phyloP scores from a whole-genome alignment of 2,329 filamentous ascomycete species.

The Colletotrichum sp. region DNA sequence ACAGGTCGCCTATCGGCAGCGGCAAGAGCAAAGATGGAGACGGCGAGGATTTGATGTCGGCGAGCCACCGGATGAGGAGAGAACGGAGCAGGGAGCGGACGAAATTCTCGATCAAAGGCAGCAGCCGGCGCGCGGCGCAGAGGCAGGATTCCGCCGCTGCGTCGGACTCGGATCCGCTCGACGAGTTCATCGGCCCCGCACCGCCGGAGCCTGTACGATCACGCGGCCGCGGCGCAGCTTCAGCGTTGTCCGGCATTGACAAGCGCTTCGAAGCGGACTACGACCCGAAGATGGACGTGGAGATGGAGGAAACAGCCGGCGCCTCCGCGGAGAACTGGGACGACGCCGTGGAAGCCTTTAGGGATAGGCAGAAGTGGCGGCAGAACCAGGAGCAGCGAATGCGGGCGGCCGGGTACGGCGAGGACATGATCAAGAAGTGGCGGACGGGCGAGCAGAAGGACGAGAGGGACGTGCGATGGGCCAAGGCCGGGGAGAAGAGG shows the following conservation, averaged over 20 bases:
- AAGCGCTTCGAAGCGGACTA: constrained; percentile 76
- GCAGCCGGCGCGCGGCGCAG: neutral
- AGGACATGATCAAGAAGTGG: constrained; percentile 76
- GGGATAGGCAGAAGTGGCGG: constrained; percentile 81
- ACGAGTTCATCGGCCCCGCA: constrained; percentile 78
- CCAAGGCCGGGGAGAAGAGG: constrained; percentile 67
- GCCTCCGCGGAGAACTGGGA: constrained; percentile 72
- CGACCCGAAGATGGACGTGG: constrained; percentile 61
- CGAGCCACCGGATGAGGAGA: neutral
- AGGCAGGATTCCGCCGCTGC: constrained; percentile 26
- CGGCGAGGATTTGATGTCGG: neutral
- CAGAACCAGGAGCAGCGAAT: constrained; percentile 78
- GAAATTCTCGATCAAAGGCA: neutral
- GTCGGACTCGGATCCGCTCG: constrained; percentile 73
- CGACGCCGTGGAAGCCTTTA: constrained; percentile 76
- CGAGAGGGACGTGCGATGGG: constrained; percentile 73
- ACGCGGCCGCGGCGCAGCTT: constrained; percentile 75
- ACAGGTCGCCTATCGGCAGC: constrained; percentile 28
- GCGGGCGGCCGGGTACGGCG: constrained; percentile 78
- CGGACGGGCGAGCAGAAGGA: constrained; percentile 61
- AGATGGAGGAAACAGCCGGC: constrained; percentile 50
- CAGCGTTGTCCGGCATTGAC: constrained; percentile 73
- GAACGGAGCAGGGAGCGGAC: neutral
- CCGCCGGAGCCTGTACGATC: constrained; percentile 57
- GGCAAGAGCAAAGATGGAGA: constrained; percentile 9